Conservation (phyloP, 495 filamentous ascomycete species). For the Penicillium cinerascens region DNA sequence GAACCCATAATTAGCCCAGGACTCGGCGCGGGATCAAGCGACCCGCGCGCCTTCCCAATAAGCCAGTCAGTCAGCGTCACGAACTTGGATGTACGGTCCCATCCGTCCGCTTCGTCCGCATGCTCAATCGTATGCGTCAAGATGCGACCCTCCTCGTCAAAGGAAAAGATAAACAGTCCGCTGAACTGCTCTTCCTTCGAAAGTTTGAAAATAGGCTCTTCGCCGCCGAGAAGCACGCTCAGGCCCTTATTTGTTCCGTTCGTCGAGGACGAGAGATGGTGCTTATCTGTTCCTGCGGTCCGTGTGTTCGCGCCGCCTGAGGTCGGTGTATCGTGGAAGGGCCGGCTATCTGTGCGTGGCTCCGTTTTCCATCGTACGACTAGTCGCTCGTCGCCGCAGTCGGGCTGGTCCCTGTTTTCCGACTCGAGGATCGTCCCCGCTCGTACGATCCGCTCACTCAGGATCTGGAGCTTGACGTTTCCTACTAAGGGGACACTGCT, state of each 20-base stretch:
- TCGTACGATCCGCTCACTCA: conserved; percentile 80
- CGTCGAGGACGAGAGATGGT: conserved; percentile 22
- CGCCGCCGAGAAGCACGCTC: conserved; percentile 49
- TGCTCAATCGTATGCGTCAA: conserved; percentile 90
- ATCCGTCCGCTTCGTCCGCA: conserved; percentile 71
- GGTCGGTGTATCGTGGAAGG: conserved; percentile 12
- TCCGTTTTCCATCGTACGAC: conserved; percentile 83
- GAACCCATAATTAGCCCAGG: conserved; percentile 32
- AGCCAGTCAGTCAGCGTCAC: conserved; percentile 88
- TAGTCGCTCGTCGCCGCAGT: conserved; percentile 66
- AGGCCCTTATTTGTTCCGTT: conserved; percentile 37
- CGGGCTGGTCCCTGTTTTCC: conserved; percentile 23
- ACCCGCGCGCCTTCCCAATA: conserved; percentile 58
- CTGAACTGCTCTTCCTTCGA: conserved; percentile 54
- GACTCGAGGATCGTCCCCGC: conserved; percentile 38
- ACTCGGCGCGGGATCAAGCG: conserved; percentile 40
- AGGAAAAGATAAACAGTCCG: conserved; percentile 91
- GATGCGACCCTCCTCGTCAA: conserved; percentile 84
- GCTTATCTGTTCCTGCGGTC: neutral
- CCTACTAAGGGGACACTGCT: conserved; percentile 84
- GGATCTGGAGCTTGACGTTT: conserved; percentile 80
- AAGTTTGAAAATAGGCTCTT: conserved; percentile 69
- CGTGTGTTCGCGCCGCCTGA: neutral
- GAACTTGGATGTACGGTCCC: conserved; percentile 67
- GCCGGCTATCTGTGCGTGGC: conserved; percentile 33